Evolutionary conservation across 108 stramenopile genomes (phyloP).

Genomic region (Aurantiochytrium sp.): DNA sequence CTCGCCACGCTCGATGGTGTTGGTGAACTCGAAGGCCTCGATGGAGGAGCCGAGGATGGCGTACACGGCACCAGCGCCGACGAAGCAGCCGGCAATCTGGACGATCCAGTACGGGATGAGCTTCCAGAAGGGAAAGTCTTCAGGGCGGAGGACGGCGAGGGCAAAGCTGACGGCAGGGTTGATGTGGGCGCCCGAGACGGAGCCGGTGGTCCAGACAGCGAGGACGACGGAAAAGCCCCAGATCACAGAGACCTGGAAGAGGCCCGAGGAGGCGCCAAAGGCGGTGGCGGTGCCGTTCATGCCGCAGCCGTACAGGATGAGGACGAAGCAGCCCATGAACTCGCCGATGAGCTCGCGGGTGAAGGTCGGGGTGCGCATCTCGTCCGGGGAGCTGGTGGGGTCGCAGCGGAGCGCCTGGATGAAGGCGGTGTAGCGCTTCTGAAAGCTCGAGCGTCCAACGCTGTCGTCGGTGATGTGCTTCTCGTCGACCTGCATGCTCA

Average conservation of each 20-base stretch:
- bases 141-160: slow-evolving; percentile 45
- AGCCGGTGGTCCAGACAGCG: slow-evolving; percentile 55
- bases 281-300: slow-evolving; percentile 52
- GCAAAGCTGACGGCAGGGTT: slow-evolving; percentile 58
- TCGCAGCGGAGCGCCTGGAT: neutral
- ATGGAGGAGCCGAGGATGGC: slow-evolving; percentile 46
- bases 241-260: slow-evolving; percentile 58
- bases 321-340: slow-evolving; percentile 57
- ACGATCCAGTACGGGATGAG: slow-evolving; percentile 53
- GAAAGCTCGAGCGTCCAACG: neutral
- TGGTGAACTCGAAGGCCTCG: slow-evolving; percentile 44
- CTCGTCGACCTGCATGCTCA: neutral
- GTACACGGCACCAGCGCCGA: slow-evolving; percentile 47
- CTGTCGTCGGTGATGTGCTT: neutral
- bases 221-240: slow-evolving; percentile 62
- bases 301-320: slow-evolving; percentile 58
- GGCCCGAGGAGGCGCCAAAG: slow-evolving; percentile 48
- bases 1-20: slow-evolving; percentile 24
- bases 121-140: slow-evolving; percentile 39
- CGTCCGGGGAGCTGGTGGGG: neutral
- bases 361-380: slow-evolving; percentile 22
- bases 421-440: neutral
- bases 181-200: slow-evolving; percentile 40
- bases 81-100: slow-evolving; percentile 49
- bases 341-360: slow-evolving; percentile 57